These are phyloP conservation scores for Tulasnella sp. DNA, from an alignment of 768 basidiomycete genomes.

Conservation along the genomic window DNA sequence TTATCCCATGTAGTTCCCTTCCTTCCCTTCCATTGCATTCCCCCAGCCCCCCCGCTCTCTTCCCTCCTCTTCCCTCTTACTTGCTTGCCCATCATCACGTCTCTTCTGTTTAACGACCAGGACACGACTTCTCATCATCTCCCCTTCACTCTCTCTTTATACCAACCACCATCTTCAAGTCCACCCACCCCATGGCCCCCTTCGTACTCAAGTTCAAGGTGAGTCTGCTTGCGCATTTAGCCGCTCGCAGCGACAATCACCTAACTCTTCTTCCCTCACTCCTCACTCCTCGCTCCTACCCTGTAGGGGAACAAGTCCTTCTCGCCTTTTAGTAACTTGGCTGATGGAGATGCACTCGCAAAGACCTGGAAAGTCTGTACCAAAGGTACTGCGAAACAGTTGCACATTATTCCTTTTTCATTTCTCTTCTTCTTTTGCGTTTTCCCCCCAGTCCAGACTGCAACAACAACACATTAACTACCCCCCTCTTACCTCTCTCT, in stretches of 20 bases:
- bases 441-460: background rate
- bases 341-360: constrained; percentile 75
- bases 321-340: constrained; percentile 83
- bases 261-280: background rate
- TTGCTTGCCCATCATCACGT: background rate
- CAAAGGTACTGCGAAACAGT: constrained; percentile 15
- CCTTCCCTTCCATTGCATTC: background rate
- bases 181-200: constrained; percentile 21
- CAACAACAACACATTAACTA: background rate
- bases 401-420: background rate
- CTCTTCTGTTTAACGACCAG: constrained; percentile 4
- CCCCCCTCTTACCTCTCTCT: constrained; percentile 6
- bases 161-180: background rate
- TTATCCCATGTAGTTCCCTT: background rate
- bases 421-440: background rate
- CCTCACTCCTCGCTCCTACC: background rate
- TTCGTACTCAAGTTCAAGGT: constrained; percentile 32
- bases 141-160: constrained; percentile 2
- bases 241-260: constrained; percentile 9
- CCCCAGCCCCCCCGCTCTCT: constrained; percentile 3
- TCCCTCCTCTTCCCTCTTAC: background rate
- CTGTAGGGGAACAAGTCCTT: constrained; percentile 85
- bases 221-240: background rate
- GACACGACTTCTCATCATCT: background rate
- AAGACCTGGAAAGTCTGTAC: constrained; percentile 78